Base-by-base conservation (phyloP, 306 rosid species). In the Urtica urens region DNA sequence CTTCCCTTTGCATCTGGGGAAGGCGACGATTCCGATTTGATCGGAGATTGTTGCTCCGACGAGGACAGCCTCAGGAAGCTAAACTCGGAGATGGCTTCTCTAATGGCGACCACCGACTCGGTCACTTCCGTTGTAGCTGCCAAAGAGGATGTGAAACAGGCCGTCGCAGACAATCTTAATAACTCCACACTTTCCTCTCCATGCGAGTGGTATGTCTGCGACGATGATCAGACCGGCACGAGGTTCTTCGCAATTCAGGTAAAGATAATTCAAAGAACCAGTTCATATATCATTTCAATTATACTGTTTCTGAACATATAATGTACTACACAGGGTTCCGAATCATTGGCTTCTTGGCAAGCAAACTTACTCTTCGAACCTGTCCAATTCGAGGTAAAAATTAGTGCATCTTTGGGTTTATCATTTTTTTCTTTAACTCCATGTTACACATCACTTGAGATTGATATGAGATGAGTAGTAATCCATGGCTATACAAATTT, bases 311-410 rank as follows among this genome's bases (percentile, higher is more conserved):
- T 23, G 17, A 19, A 38, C 46, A 28, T 40, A 26, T 21, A 25
- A 38, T 38, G 46, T 10, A 15, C 30, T 63, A 10, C 55, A 59
- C 70, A 90, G 96, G 99, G 99, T 54, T 90, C 96, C 9, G 99
- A 85, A 45, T 62, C 99, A 44, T 53, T 90, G 19, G 78, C 87
- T 62, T 90, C 99, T 25, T 90, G 99, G 99, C 85, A 82, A 73
- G 99, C 99, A 73, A 90, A 90, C 69, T 77, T 90, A 43, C 94
- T 90, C 39, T 90, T 90, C 23, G 99, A 90, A 62, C 99, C 99
- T 10, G 24, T 85, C 57, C 64, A 79, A 25, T 90, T 90, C 19
- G 99, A 90, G 97, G 97, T 90, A 64, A 46, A 14, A n/a, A n/a
- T n/a, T n/a, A n/a, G n/a, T n/a, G n/a, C n/a, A n/a, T n/a, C n/a